Evolutionary conservation across 208 protist genomes (phyloP).

Genomic region (Naegleria gruberi): DNA sequence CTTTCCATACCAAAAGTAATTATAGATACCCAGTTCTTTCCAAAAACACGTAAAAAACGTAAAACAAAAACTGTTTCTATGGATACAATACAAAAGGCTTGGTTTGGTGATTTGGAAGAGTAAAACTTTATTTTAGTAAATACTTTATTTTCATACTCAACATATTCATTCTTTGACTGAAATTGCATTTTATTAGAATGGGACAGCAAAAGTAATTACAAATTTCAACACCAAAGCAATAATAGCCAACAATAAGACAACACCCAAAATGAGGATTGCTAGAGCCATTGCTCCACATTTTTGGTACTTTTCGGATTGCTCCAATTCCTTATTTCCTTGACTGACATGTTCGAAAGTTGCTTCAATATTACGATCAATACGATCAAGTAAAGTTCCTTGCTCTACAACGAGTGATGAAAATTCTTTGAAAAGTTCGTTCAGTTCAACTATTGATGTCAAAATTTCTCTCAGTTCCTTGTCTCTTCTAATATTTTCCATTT

Average conservation of each 20-base stretch:
- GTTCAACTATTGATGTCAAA: slow-evolving; percentile 37
- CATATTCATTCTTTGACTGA: too few relatives aligned
- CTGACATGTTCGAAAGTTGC: not conserved
- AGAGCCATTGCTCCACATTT: not conserved
- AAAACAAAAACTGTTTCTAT: too few relatives aligned
- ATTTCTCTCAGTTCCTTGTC: slow-evolving; percentile 27
- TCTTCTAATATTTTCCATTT: not conserved
- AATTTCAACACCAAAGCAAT: not conserved
- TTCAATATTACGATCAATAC: slow-evolving; percentile 34
- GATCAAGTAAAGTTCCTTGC: slow-evolving; percentile 42
- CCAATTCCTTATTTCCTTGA: not conserved
- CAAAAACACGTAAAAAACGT: too few relatives aligned
- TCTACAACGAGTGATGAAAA: slow-evolving; percentile 31
- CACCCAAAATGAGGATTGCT: not conserved
- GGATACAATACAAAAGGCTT: too few relatives aligned
- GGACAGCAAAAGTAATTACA: not conserved
- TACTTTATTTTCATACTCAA: too few relatives aligned
- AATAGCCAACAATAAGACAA: not conserved
- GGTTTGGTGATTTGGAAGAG: too few relatives aligned
- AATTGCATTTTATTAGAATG: too few relatives aligned
- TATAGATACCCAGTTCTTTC: too few relatives aligned
- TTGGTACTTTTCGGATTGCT: slow-evolving; percentile 1
- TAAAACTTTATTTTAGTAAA: too few relatives aligned
- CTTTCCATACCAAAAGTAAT: too few relatives aligned
- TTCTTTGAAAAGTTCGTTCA: slow-evolving; percentile 42